Percentiles rank a stretch among this genome's conserved stretches.
Conservation (phyloP, 306 rosid species). For the Cajanus cajan region DNA sequence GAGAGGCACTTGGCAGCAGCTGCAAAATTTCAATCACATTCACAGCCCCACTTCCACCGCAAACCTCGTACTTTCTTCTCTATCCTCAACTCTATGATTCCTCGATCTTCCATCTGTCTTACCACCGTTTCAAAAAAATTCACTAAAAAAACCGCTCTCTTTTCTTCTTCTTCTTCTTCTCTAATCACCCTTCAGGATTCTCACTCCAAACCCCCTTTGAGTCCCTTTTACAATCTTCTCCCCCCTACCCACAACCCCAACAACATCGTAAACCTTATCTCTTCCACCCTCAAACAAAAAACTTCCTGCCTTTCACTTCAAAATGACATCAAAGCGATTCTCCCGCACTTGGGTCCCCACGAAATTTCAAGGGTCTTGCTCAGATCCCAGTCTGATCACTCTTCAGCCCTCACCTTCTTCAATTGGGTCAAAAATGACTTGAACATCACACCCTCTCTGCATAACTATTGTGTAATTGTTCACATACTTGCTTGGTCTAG, state of each 20-base stretch:
- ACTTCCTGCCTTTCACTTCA: constrained; percentile 45
- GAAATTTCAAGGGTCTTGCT: constrained; percentile 75
- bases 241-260: constrained; percentile 77
- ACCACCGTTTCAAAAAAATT: not conserved
- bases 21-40: too few species aligned
- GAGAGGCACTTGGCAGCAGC: too few species aligned
- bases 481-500: constrained; percentile 71
- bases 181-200: constrained; percentile 47
- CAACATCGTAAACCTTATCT: constrained; percentile 68
- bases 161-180: constrained; percentile 45
- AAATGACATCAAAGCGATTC: constrained; percentile 49
- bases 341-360: constrained; percentile 62
- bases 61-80: constrained; percentile 7
- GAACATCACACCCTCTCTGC: constrained; percentile 47
- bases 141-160: constrained; percentile 33
- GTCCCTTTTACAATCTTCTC: constrained; percentile 77
- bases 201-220: constrained; percentile 41
- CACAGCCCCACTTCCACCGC: not conserved
- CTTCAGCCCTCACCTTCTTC: constrained; percentile 67
- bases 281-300: constrained; percentile 50
- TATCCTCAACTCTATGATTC: constrained; percentile 41
- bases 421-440: constrained; percentile 71
- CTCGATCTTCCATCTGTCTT: constrained; percentile 39
- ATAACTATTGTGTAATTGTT: constrained; percentile 58
- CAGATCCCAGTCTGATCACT: constrained; percentile 72